A percentile compares a stretch with the other conserved stretches of the same genome.
phyloP scores from a whole-genome alignment of 768 basidiomycete genomes.

The Polyporus arcularius region DNA sequence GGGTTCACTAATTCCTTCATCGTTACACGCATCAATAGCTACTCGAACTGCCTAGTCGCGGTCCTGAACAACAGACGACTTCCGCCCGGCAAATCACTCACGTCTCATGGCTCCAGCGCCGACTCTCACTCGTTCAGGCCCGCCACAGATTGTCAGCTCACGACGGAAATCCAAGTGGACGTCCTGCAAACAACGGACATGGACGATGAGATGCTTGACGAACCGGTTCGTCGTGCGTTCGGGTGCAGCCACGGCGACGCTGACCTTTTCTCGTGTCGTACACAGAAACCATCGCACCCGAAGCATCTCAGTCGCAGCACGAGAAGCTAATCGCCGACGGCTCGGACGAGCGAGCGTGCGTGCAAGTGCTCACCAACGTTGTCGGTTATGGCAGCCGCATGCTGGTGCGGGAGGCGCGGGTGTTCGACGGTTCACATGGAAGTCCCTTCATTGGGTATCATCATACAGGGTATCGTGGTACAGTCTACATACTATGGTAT shows the following conservation, averaged over 20 bases:
- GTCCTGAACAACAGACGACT: background rate
- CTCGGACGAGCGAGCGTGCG: background rate
- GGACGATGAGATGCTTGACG: background rate
- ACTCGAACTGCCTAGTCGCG: background rate
- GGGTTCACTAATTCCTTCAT: background rate
- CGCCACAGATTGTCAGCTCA: background rate
- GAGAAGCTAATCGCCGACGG: background rate
- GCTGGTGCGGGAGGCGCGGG: too few relatives aligned
- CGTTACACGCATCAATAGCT: background rate
- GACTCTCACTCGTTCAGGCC: background rate
- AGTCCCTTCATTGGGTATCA: too few relatives aligned
- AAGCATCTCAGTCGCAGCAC: background rate
- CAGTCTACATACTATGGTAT: too few relatives aligned
- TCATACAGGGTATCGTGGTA: too few relatives aligned
- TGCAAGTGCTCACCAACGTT: background rate
- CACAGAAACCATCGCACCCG: background rate
- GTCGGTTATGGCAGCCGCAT: background rate
- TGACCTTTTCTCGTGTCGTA: background rate
- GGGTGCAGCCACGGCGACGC: background rate
- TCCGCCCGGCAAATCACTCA: background rate
- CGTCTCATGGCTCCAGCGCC: background rate
- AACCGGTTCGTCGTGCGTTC: background rate
- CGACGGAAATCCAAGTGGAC: background rate
- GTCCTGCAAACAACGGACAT: background rate
- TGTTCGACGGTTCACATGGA: too few relatives aligned